Conservation (phyloP, 2,329 filamentous ascomycete species). For the Pseudomassariella vexata region DNA sequence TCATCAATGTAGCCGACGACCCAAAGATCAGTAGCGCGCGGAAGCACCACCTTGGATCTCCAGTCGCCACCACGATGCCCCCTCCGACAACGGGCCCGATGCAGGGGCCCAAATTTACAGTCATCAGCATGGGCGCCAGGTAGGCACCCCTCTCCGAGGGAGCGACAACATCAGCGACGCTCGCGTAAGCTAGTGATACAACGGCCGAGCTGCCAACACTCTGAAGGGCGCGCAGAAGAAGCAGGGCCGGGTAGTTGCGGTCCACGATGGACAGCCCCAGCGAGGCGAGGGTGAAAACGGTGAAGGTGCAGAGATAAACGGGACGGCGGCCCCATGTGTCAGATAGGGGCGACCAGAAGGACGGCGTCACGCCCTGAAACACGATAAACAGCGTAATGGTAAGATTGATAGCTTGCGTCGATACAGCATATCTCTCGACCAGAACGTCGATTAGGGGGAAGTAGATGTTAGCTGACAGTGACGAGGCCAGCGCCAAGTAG, state of each 20-base stretch:
- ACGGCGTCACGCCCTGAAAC: slow-evolving; percentile 5
- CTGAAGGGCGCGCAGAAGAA: slow-evolving; percentile 9
- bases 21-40: slow-evolving; percentile 8
- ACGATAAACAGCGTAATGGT: slow-evolving; percentile 8
- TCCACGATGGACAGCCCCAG: slow-evolving; percentile 31
- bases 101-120: slow-evolving; percentile 4
- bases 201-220: slow-evolving; percentile 8
- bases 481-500: slow-evolving; percentile 5
- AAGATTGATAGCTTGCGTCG: slow-evolving; percentile 7
- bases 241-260: slow-evolving; percentile 7
- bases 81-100: slow-evolving; percentile 12
- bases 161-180: slow-evolving; percentile 7
- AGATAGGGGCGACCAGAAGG: slow-evolving; percentile 3
- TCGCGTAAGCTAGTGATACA: slow-evolving; percentile 7
- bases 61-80: slow-evolving; percentile 1
- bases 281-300: slow-evolving; percentile 43
- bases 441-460: slow-evolving; percentile 7
- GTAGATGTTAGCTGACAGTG: slow-evolving; percentile 22
- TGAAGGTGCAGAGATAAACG: slow-evolving; percentile 32
- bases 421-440: slow-evolving; percentile 1
- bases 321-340: slow-evolving; percentile 33
- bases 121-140: slow-evolving; percentile 8
- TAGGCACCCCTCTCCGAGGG: slow-evolving; percentile 6
- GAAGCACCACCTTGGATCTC: slow-evolving; percentile 8
- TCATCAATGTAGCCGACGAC: neutral